Evolutionary conservation across 2,329 filamentous ascomycete species (phyloP).

Genomic region (Clonostachys sp.): DNA sequence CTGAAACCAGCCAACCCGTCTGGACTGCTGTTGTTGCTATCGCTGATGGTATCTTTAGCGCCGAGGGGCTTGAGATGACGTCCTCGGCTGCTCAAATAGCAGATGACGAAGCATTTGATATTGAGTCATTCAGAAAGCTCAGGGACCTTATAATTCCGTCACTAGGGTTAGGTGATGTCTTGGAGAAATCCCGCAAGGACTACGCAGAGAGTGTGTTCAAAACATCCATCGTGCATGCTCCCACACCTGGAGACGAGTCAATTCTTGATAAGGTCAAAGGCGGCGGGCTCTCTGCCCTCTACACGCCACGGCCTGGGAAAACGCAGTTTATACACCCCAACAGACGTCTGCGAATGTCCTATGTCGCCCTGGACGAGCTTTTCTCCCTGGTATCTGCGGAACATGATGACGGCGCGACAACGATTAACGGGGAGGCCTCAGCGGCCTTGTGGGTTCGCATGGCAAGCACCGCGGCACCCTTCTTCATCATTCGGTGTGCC

Average conservation of each 20-base stretch:
- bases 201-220: constrained; percentile 77
- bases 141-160: constrained; percentile 68
- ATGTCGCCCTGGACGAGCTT: constrained; percentile 76
- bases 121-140: constrained; percentile 65
- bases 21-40: constrained; percentile 67
- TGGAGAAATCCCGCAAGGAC: constrained; percentile 60
- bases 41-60: constrained; percentile 64
- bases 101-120: constrained; percentile 78
- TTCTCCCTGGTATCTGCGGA: constrained; percentile 59
- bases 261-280: constrained; percentile 41
- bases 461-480: constrained; percentile 72
- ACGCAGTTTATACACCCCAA: constrained; percentile 66
- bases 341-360: constrained; percentile 67
- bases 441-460: constrained; percentile 49
- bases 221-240: constrained; percentile 74
- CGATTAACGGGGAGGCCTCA: constrained; percentile 6
- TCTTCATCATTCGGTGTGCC: constrained; percentile 76
- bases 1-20: constrained; percentile 46
- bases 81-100: constrained; percentile 42
- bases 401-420: constrained; percentile 22
- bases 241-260: constrained; percentile 47
- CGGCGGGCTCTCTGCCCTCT: constrained; percentile 54
- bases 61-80: constrained; percentile 35
- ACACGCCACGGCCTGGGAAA: constrained; percentile 62
- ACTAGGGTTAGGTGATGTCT: constrained; percentile 62